phyloP scores from a whole-genome alignment of 2,329 filamentous ascomycete genomes.

The Pseudogymnoascus sp. region DNA sequence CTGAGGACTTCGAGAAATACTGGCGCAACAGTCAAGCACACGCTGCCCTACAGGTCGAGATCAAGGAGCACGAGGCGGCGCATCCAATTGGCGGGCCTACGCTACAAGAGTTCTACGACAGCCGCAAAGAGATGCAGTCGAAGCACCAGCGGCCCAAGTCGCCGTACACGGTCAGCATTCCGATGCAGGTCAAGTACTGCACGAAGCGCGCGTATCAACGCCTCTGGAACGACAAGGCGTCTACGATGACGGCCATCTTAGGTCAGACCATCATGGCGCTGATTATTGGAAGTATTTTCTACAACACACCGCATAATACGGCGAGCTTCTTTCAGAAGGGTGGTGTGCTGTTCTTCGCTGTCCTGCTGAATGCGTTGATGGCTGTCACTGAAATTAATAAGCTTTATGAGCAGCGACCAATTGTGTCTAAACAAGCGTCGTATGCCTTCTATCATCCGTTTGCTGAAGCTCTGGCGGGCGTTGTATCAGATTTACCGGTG shows the following conservation, averaged over 20 bases:
- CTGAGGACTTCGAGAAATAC: constrained; percentile 47
- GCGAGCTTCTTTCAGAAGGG: constrained; percentile 52
- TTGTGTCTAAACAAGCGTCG: constrained; percentile 40
- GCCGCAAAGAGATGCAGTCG: constrained; percentile 33
- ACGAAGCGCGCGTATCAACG: constrained; percentile 68
- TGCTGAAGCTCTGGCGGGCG: constrained; percentile 47
- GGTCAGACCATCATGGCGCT: constrained; percentile 45
- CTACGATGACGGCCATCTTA: constrained; percentile 13
- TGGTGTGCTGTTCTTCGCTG: constrained; percentile 58
- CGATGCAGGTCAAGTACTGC: constrained; percentile 69
- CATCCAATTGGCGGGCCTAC: constrained; percentile 30
- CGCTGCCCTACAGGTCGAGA: constrained; percentile 38
- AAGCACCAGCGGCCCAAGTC: constrained; percentile 58
- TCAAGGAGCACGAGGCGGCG: constrained; percentile 44
- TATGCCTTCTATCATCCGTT: constrained; percentile 43
- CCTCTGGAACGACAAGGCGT: constrained; percentile 48
- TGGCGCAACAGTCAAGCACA: constrained; percentile 42
- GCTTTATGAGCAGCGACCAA: constrained; percentile 45
- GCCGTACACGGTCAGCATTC: constrained; percentile 72
- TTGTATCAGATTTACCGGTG: constrained; percentile 49
- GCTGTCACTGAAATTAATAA: constrained; percentile 63
- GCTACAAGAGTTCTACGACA: constrained; percentile 34
- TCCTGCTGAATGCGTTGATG: constrained; percentile 57
- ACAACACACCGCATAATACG: constrained; percentile 45
- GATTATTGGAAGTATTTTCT: constrained; percentile 56